phyloP scores from a whole-genome alignment of 495 filamentous ascomycete species.

The Talaromyces nanjingensis region DNA sequence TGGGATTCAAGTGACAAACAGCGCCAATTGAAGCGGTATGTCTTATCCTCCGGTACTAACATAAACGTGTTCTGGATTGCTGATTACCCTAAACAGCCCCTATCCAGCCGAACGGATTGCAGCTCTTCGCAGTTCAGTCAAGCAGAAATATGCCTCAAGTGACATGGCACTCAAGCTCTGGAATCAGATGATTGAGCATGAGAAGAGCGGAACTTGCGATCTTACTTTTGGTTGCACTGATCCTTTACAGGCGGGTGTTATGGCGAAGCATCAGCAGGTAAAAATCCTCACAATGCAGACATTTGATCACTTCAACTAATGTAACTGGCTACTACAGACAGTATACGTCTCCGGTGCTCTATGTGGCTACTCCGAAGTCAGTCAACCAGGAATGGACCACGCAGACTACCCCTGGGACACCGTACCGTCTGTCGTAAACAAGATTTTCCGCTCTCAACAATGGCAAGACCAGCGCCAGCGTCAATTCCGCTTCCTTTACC shows the following conservation, averaged over 20 bases:
- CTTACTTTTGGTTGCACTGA: slow-evolving; percentile 1
- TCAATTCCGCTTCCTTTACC: neutral
- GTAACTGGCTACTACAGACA: neutral
- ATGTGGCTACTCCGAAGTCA: neutral
- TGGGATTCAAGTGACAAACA: neutral
- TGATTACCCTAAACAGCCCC: neutral
- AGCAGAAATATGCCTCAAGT: neutral
- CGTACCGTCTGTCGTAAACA: neutral
- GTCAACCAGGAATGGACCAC: slow-evolving; percentile 5
- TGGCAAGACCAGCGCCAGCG: neutral
- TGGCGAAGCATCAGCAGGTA: neutral
- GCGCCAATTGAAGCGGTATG: neutral
- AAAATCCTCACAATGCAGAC: neutral
- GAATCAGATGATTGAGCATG: neutral
- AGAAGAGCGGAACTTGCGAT: neutral
- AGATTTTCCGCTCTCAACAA: neutral
- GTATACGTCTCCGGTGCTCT: neutral
- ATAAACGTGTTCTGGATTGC: neutral
- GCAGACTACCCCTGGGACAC: slow-evolving; percentile 3
- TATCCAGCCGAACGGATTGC: neutral
- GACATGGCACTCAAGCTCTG: neutral
- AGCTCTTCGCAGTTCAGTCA: neutral
- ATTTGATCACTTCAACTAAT: too few species aligned
- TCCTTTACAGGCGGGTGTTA: neutral
- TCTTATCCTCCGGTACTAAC: neutral